Conservation (phyloP, 345 rosid genomes). For the Lepidium aucheri region DNA sequence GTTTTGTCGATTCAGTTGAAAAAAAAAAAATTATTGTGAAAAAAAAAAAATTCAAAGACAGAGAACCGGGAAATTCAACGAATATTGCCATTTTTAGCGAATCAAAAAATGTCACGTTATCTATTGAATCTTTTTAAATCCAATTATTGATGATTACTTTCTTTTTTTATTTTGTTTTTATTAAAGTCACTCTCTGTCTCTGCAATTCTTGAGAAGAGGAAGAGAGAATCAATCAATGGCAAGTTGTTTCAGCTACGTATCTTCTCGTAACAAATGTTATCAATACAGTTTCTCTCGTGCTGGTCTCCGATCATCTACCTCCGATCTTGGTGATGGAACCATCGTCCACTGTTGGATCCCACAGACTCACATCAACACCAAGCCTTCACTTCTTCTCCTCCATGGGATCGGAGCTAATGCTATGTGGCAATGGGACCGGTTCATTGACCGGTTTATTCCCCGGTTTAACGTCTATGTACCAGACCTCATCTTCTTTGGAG, state of each 20-base stretch:
- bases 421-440: slow-evolving; percentile 81
- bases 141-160: not conserved
- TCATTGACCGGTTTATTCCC: slow-evolving; percentile 44
- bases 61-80: not conserved
- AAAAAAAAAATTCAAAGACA: not conserved
- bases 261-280: slow-evolving; percentile 49
- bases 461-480: slow-evolving; percentile 82
- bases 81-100: not conserved
- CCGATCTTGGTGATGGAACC: slow-evolving; percentile 82
- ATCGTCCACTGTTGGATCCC: slow-evolving; percentile 86
- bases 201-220: not conserved
- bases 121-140: not conserved
- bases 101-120: slow-evolving; percentile 19
- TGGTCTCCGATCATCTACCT: slow-evolving; percentile 63
- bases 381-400: slow-evolving; percentile 55
- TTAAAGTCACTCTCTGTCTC: not conserved
- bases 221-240: slow-evolving; percentile 29
- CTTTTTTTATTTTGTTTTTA: not conserved
- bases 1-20: too few relatives aligned
- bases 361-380: slow-evolving; percentile 28
- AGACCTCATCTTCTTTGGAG: slow-evolving; percentile 87
- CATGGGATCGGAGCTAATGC: slow-evolving; percentile 97
- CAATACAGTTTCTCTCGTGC: slow-evolving; percentile 55
- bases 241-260: slow-evolving; percentile 57
- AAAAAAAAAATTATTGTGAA: not conserved